Conservation (phyloP, 2,329 filamentous ascomycete genomes). For the Aureobasidium leucospermi region DNA sequence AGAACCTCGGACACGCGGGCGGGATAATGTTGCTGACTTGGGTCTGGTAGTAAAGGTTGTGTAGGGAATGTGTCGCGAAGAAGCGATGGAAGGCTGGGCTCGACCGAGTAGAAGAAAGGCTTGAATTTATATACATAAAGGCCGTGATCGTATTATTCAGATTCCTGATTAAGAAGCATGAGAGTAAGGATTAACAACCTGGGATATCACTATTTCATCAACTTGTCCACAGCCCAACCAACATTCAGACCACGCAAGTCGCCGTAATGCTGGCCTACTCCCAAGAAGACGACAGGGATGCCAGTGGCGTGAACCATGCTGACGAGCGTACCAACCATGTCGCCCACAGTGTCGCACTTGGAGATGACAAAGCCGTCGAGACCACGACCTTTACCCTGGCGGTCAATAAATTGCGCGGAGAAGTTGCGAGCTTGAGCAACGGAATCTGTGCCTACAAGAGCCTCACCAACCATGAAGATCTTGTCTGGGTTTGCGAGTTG, state of each 20-base stretch:
- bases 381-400: constrained; percentile 52
- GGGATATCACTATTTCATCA: constrained; percentile 43
- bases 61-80: neutral
- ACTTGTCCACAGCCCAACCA: constrained; percentile 53
- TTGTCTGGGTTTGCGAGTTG: constrained; percentile 95
- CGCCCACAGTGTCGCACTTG: constrained; percentile 98
- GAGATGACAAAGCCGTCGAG: constrained; percentile 97
- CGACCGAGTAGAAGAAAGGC: neutral
- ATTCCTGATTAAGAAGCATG: neutral
- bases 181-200: neutral
- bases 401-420: constrained; percentile 67
- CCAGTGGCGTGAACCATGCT: constrained; percentile 97
- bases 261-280: constrained; percentile 61
- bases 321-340: constrained; percentile 94
- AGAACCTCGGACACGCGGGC: neutral
- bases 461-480: constrained; percentile 94
- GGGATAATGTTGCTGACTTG: neutral
- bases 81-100: neutral
- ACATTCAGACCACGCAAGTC: constrained; percentile 58
- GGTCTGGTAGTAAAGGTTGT: neutral
- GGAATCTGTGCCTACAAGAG: constrained; percentile 88
- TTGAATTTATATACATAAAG: neutral
- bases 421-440: constrained; percentile 96
- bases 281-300: constrained; percentile 90
- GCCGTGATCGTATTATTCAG: neutral